Evolutionary conservation across 306 rosid genomes (phyloP).

Genomic region (Delonix regia): DNA sequence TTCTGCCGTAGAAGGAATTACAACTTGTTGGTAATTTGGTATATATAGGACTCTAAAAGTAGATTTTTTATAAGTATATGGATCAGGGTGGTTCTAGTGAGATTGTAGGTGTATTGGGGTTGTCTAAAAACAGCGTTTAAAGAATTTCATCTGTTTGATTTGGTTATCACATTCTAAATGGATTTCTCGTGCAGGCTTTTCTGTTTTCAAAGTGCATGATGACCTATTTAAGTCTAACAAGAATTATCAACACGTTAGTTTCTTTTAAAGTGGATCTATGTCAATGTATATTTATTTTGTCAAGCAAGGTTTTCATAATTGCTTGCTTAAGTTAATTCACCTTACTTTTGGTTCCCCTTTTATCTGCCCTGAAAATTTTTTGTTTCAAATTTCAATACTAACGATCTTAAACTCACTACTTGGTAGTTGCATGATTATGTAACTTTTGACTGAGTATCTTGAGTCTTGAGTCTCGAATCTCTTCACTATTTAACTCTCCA

Average conservation of each 20-base stretch:
- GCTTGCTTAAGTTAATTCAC: not conserved
- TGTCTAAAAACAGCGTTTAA: conserved; percentile 15
- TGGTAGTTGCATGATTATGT: conserved; percentile 11
- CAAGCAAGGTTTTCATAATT: not conserved
- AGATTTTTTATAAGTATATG: not conserved
- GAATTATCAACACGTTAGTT: not conserved
- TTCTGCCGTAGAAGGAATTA: not conserved
- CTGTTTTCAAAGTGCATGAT: not conserved
- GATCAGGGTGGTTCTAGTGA: conserved; percentile 23
- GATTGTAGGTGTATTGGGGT: conserved; percentile 24
- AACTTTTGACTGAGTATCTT: conserved; percentile 24
- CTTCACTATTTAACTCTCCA: conserved; percentile 27
- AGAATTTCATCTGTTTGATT: conserved; percentile 25
- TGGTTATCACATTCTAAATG: conserved; percentile 5
- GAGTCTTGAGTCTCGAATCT: conserved; percentile 14
- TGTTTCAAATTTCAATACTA: not conserved
- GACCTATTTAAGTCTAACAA: conserved; percentile 16
- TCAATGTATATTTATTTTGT: not conserved
- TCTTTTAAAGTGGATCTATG: not conserved
- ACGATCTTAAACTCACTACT: not conserved
- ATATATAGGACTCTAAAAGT: conserved; percentile 1
- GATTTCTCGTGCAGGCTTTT: not conserved
- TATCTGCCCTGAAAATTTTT: not conserved
- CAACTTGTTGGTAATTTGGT: conserved; percentile 9
- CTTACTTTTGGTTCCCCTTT: not conserved